Percentiles rank a stretch among this genome's conserved stretches.
phyloP scores from a whole-genome alignment of 2,329 filamentous ascomycete species.

The Catunica adiposa region DNA sequence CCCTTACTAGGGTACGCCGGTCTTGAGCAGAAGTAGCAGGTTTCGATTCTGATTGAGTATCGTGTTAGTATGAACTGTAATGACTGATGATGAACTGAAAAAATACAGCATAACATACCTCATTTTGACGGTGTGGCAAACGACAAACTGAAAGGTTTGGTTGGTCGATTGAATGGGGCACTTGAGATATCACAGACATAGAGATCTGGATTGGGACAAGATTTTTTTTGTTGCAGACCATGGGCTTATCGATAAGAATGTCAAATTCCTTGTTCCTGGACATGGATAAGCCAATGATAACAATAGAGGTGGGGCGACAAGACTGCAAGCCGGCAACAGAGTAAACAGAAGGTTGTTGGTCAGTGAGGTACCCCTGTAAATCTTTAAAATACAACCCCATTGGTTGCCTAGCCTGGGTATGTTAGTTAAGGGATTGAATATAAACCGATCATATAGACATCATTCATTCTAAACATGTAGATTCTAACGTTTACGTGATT shows the following conservation, averaged over 20 bases:
- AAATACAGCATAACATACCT: constrained; percentile 13
- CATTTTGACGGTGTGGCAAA: constrained; percentile 13
- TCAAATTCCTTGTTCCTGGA: neutral
- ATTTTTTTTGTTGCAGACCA: constrained; percentile 12
- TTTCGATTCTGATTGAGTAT: constrained; percentile 24
- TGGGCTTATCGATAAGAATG: constrained; percentile 13
- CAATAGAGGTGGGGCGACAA: neutral
- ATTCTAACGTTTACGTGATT: neutral
- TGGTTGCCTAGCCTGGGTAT: constrained; percentile 8
- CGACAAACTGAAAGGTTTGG: constrained; percentile 2
- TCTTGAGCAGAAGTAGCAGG: constrained; percentile 31
- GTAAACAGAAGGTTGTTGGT: too few species aligned
- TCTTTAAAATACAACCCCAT: constrained; percentile 9
- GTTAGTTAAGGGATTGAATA: neutral
- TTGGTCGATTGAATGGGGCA: constrained; percentile 2
- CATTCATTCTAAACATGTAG: too few species aligned
- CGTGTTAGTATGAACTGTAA: constrained; percentile 1
- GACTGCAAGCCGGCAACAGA: neutral
- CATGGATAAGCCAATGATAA: constrained; percentile 1
- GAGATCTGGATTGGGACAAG: constrained; percentile 11
- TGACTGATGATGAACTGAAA: neutral
- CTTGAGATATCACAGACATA: constrained; percentile 3
- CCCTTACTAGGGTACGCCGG: constrained; percentile 40
- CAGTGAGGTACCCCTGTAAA: neutral
- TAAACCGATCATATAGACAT: too few species aligned